These are phyloP conservation scores for Seiridium unicorne DNA, from an alignment of 2,329 filamentous ascomycete genomes.

Conservation along the genomic window DNA sequence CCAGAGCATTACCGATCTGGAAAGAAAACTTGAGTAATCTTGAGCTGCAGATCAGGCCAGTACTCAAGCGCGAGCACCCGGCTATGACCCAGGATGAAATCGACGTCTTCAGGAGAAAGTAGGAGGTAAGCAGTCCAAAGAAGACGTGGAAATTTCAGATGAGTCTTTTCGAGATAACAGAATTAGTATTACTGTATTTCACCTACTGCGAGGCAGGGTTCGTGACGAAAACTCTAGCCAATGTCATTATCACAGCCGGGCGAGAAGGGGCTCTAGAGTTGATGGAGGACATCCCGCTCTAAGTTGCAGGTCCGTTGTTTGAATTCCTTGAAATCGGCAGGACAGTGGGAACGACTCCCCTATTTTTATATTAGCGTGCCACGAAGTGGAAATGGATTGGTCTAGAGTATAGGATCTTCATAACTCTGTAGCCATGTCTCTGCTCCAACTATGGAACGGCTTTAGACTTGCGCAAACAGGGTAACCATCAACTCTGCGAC, in stretches of 20 bases:
- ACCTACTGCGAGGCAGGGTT: constrained; percentile 75
- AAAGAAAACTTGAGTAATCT: constrained; percentile 61
- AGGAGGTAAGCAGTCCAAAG: constrained; percentile 51
- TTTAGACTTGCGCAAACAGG: too few species aligned
- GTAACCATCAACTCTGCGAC: too few species aligned
- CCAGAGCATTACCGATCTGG: constrained; percentile 68
- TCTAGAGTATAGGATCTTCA: too few species aligned
- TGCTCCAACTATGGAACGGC: too few species aligned
- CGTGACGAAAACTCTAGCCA: constrained; percentile 67
- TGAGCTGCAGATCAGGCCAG: constrained; percentile 56
- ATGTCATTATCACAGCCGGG: constrained; percentile 70
- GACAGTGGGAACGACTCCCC: too few species aligned
- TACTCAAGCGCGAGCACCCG: constrained; percentile 56
- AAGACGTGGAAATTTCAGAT: background rate
- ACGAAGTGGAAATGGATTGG: too few species aligned
- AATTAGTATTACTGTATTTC: constrained; percentile 62
- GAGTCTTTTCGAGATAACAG: constrained; percentile 6
- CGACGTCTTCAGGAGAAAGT: constrained; percentile 68
- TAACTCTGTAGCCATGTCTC: too few species aligned
- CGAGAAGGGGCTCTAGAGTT: constrained; percentile 64
- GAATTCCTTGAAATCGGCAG: too few species aligned
- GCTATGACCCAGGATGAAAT: constrained; percentile 60
- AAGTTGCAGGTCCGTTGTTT: constrained; percentile 12
- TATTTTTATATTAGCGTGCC: too few species aligned
- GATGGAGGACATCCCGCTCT: constrained; percentile 69